These are phyloP conservation scores for Erigeron philadelphicus DNA, from an alignment of 140 eudicot species.

Conservation along the genomic window DNA sequence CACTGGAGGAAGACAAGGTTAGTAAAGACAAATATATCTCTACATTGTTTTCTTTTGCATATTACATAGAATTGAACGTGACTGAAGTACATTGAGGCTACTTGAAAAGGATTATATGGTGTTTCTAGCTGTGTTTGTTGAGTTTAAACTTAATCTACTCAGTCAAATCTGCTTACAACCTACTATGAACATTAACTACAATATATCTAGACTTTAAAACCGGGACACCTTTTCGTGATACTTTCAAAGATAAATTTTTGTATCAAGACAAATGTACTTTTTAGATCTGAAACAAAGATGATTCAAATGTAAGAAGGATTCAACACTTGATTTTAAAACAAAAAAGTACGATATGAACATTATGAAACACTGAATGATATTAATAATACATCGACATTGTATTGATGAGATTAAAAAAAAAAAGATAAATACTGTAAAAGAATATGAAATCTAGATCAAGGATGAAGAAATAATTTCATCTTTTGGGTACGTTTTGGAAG, in stretches of 20 bases:
- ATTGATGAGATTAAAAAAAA: neutral
- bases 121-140: conserved; percentile 8
- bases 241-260: neutral
- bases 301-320: neutral
- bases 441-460: neutral
- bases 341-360: neutral
- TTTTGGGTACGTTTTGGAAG: conserved; percentile 8
- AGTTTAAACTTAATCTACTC: conserved; percentile 1
- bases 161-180: neutral
- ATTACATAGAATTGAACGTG: conserved; percentile 2
- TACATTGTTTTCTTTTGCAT: neutral
- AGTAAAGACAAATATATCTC: conserved; percentile 15
- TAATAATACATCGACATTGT: neutral
- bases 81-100: neutral
- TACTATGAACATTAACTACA: neutral
- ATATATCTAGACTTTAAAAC: neutral
- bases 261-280: conserved; percentile 11
- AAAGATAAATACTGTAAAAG: neutral
- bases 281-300: neutral
- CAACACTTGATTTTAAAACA: neutral
- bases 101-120: neutral
- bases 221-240: neutral
- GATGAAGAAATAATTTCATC: neutral
- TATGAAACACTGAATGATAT: neutral
- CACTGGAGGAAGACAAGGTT: conserved; percentile 98